Evolutionary conservation across 805 yeast genomes (phyloP), one percentile per base, ranked within the genome.

Genomic region (Metschnikowia arizonensis): DNA sequence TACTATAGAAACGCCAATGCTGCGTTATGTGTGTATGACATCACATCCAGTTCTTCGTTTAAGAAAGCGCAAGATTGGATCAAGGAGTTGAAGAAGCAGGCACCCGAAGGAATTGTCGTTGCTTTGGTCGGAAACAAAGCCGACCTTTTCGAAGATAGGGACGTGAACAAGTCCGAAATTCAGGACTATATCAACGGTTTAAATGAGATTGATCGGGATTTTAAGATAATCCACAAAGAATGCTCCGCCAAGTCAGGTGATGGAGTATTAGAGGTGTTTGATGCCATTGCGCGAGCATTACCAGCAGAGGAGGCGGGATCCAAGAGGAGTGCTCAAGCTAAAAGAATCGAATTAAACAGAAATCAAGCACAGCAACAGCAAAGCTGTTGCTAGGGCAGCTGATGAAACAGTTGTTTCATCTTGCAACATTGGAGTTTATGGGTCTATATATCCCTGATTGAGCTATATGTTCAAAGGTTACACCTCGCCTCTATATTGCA

Each of bases 51-150:
- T 2, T 93, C 95, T 11, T 85, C 95, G 19, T 91, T 91, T 58
- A 83, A 89, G 57, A 89, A 91, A 66, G 98, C 98, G 6, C 85
- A 97, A 58, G 97, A 91, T 68, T 91, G 99, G 99, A 96, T 91
- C 45, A 86, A 86, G 60, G 98, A 91, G 64, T 77, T 91, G 55
- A 95, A 88, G 61, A 96, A 90, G 55, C 98, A 90, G 67, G 97
- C 97, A 15, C 76, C 86, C n/a, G 86, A 87, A 52, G 90, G 85
- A 51, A 91, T 91, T 42, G 81, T 88, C 47, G 89, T 91, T 64
- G 98, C 98, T 3, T 74, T 91, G 31, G 96, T 90, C 24, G 99
- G 97, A 31, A 91, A 90, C 72, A 91, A 91, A 69, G 78, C 80
- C 48, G 99, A 91, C 66, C 71, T 91, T 50, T 78, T 83, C 11